Evolutionary conservation across 768 basidiomycete genomes (phyloP), one percentile per base, ranked within the genome.

Genomic region (Neoboletus subvelutipes): DNA sequence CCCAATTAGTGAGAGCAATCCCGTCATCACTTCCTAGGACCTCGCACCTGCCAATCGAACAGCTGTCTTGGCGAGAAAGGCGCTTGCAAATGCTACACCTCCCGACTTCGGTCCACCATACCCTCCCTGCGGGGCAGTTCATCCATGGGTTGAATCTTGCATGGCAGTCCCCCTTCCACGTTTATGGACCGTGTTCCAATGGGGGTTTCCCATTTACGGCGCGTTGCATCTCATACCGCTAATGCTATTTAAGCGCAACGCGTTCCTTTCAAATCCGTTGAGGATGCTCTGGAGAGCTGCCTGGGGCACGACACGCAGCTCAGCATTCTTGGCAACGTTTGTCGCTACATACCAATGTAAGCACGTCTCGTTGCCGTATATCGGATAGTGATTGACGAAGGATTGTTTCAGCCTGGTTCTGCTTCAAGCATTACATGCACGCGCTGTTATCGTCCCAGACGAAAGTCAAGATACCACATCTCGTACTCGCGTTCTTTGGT

Each of bases 191-290:
- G 94, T 97, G 7, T 90, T 88, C 70, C 83, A 82, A 73, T 95
- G 83, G 89, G 93, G 90, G 75, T 70, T 89, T 43, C 88, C 85
- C 4, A 83, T 88, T 40, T 98, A 98, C 64, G 87, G 91, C 22
- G 94, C 92, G 0, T 73, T 98, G 33, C 96, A 98, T 70, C 81
- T 97, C 57, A 83, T 97, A 29, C 95, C 96, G 1, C 80, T 87
- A 46, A 75, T 98, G 12, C 75, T 97, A 5, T 92, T 98, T 72
- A 90, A 92, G 64, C 78, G 88, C 39, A 78, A 80, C 26, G 72
- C 76, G 0, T 90, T 96, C 68, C 65, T 80, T 48, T 76, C 80
- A 42, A 82, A 86, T 63, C 94, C 94, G 0, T 70, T 78, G 22
- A 76, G 74, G 41, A 86, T 94, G 75, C 71, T 94, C 1, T 67